Percentiles rank a stretch among this genome's conserved stretches.
phyloP scores from a whole-genome alignment of 2,329 filamentous ascomycete species.

The Bisporella sp. region DNA sequence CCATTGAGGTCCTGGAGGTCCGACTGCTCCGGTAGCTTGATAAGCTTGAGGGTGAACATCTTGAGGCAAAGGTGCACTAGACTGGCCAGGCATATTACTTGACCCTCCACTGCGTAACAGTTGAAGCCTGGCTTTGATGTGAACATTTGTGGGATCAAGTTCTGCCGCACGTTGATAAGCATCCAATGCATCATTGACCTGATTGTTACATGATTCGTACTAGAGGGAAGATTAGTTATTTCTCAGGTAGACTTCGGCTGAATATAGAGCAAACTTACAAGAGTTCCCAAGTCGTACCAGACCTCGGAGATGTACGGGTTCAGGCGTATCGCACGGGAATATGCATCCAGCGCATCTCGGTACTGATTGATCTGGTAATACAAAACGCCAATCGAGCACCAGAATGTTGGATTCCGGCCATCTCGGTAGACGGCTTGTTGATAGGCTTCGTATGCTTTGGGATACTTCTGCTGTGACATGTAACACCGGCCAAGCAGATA shows the following conservation, averaged over 20 bases:
- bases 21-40: slow-evolving; percentile 73
- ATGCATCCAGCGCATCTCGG: slow-evolving; percentile 92
- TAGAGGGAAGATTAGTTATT: slow-evolving; percentile 30
- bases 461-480: slow-evolving; percentile 99
- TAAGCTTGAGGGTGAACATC: slow-evolving; percentile 96
- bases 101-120: slow-evolving; percentile 76
- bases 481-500: slow-evolving; percentile 96
- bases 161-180: slow-evolving; percentile 93
- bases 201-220: slow-evolving; percentile 99
- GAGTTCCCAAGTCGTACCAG: slow-evolving; percentile 94
- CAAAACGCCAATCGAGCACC: slow-evolving; percentile 97
- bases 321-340: slow-evolving; percentile 89
- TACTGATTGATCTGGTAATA: slow-evolving; percentile 99
- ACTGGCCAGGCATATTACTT: slow-evolving; percentile 63
- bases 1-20: slow-evolving; percentile 85
- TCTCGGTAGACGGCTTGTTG: slow-evolving; percentile 98
- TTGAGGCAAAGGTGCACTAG: slow-evolving; percentile 78
- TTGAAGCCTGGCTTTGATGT: slow-evolving; percentile 92
- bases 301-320: slow-evolving; percentile 99
- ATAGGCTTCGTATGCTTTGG: slow-evolving; percentile 96
- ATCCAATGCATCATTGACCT: slow-evolving; percentile 91
- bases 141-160: slow-evolving; percentile 84
- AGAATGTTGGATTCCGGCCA: slow-evolving; percentile 95
- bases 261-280: slow-evolving; percentile 55
- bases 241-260: slow-evolving; percentile 15